These are phyloP conservation scores for Pouteria campechiana DNA, from an alignment of 179 eudicot genomes.

Conservation along the genomic window DNA sequence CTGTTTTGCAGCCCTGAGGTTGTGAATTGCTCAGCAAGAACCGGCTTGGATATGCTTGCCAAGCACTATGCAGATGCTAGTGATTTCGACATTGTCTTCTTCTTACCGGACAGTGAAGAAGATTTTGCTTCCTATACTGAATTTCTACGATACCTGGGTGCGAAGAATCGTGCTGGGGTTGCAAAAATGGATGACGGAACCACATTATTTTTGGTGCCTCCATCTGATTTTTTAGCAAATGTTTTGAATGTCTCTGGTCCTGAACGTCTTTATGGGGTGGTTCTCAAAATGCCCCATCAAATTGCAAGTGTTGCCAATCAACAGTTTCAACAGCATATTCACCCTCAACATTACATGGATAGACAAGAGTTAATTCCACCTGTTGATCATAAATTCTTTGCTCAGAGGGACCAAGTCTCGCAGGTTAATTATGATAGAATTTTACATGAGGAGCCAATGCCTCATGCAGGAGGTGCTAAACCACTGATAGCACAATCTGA, in stretches of 20 bases:
- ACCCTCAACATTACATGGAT: conserved; percentile 29
- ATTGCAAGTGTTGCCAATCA: conserved; percentile 22
- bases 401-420: conserved; percentile 25
- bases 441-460: conserved; percentile 18
- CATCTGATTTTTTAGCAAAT: conserved; percentile 72
- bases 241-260: conserved; percentile 73
- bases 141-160: conserved; percentile 67
- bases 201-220: conserved; percentile 90
- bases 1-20: conserved; percentile 58
- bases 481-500: conserved; percentile 16
- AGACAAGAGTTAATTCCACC: conserved; percentile 20
- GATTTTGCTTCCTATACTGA: conserved; percentile 96
- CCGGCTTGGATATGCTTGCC: conserved; percentile 79
- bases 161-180: conserved; percentile 84
- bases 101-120: conserved; percentile 89
- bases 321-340: conserved; percentile 24
- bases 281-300: conserved; percentile 55
- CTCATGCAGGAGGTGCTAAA: conserved; percentile 24
- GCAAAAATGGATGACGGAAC: conserved; percentile 96
- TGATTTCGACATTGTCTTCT: conserved; percentile 64
- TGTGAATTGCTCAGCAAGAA: conserved; percentile 89
- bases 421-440: conserved; percentile 27
- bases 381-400: conserved; percentile 25
- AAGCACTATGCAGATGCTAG: conserved; percentile 75
- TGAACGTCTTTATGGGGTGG: conserved; percentile 97